These are phyloP conservation scores for Lachancea quebecensis DNA, from an alignment of 805 yeast genomes.

Conservation along the genomic window DNA sequence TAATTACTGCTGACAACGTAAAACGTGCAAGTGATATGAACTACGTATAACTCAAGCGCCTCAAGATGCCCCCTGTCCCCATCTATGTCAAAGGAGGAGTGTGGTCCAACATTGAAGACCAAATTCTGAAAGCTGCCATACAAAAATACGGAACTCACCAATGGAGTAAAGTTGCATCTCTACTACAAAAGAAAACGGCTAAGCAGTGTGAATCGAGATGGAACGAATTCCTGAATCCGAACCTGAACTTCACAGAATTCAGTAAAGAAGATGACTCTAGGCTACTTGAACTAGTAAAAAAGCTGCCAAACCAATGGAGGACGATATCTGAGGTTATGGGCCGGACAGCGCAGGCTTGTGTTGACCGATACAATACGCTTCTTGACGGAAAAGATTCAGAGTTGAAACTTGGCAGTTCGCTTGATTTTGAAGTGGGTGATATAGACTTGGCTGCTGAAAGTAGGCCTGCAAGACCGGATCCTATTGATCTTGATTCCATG, in stretches of 20 bases:
- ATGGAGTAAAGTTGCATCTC: constrained; percentile 89
- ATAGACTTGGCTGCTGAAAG: constrained; percentile 69
- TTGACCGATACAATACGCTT: constrained; percentile 73
- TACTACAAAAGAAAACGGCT: constrained; percentile 78
- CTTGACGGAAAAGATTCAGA: constrained; percentile 40
- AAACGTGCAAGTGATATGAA: no score
- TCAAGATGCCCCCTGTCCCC: constrained; percentile 40
- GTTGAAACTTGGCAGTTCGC: constrained; percentile 34
- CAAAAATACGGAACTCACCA: constrained; percentile 90
- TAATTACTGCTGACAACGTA: no score
- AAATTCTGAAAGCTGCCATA: constrained; percentile 82
- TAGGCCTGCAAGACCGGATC: constrained; percentile 75
- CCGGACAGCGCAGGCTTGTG: constrained; percentile 79
- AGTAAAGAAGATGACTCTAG: constrained; percentile 67
- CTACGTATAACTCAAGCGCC: neutral
- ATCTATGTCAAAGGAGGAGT: constrained; percentile 79
- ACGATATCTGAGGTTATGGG: constrained; percentile 77
- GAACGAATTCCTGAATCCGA: constrained; percentile 82
- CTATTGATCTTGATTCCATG: constrained; percentile 73
- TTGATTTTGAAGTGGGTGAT: constrained; percentile 41
- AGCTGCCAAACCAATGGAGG: constrained; percentile 91
- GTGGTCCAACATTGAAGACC: constrained; percentile 84
- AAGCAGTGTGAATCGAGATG: constrained; percentile 90
- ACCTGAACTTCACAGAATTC: constrained; percentile 61
- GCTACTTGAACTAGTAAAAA: constrained; percentile 55